These are phyloP conservation scores for Vickermania ingenoplastis DNA, from an alignment of 208 protist genomes.

Conservation along the genomic window DNA sequence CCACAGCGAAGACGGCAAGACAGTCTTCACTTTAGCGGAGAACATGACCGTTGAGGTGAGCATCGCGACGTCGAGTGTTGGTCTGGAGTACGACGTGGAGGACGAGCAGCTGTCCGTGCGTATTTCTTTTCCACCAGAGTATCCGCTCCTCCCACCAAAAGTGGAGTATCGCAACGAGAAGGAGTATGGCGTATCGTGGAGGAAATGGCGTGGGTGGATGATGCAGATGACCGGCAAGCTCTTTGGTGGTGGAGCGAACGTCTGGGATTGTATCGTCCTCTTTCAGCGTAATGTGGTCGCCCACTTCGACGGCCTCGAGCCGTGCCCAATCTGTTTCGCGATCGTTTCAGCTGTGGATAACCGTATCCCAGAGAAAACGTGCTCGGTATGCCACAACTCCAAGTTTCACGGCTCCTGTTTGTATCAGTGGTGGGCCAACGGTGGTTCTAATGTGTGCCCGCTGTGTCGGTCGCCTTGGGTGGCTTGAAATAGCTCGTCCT, in stretches of 20 bases:
- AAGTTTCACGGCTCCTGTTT: constrained; percentile 83
- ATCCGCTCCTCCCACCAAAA: constrained; percentile 51
- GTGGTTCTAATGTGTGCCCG: constrained; percentile 77
- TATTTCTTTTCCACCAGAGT: constrained; percentile 59
- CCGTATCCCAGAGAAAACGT: constrained; percentile 76
- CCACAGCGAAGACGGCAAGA: constrained; percentile 46
- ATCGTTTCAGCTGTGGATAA: constrained; percentile 71
- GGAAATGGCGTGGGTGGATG: constrained; percentile 84
- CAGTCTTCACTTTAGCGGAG: constrained; percentile 58
- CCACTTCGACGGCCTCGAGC: constrained; percentile 84
- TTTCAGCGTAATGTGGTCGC: constrained; percentile 83
- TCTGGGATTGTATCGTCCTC: constrained; percentile 85
- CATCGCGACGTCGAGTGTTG: constrained; percentile 35
- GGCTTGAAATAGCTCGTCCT: constrained; percentile 9
- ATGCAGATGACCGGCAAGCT: constrained; percentile 83
- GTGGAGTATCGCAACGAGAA: constrained; percentile 47
- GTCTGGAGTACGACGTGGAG: constrained; percentile 76
- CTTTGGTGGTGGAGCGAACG: constrained; percentile 56
- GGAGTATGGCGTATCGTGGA: constrained; percentile 60
- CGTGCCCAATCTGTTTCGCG: constrained; percentile 89
- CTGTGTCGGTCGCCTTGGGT: constrained; percentile 87
- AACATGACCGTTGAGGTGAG: constrained; percentile 57
- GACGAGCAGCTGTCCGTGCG: constrained; percentile 60
- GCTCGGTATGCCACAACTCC: constrained; percentile 81
- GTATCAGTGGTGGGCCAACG: constrained; percentile 83